These are phyloP conservation scores for Geosmithia putterillii DNA, from an alignment of 2,329 filamentous ascomycete species.

Conservation along the genomic window DNA sequence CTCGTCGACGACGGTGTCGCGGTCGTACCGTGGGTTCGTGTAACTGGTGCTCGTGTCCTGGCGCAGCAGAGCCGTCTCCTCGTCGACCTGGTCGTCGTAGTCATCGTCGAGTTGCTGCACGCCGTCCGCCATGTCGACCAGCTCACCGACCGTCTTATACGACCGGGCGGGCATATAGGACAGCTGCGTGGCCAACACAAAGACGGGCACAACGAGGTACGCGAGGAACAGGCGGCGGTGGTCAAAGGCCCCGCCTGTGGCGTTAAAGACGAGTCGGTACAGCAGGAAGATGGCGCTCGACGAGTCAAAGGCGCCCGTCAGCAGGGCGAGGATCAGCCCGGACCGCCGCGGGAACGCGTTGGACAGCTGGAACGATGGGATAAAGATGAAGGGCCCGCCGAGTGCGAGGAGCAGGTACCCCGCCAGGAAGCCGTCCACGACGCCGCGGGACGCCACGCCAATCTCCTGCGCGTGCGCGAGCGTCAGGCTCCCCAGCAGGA, in stretches of 20 bases:
- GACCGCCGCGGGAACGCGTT: conserved; percentile 71
- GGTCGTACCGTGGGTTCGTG: conserved; percentile 42
- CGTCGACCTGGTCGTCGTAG: conserved; percentile 44
- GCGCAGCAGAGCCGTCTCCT: conserved; percentile 37
- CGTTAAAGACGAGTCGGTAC: conserved; percentile 60
- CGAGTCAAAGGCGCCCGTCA: conserved; percentile 75
- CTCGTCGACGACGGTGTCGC: conserved; percentile 53
- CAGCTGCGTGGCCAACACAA: conserved; percentile 56
- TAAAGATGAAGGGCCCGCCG: conserved; percentile 71
- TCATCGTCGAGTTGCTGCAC: conserved; percentile 17
- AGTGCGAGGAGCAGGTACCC: conserved; percentile 68
- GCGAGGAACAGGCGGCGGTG: conserved; percentile 57
- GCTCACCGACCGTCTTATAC: conserved; percentile 77
- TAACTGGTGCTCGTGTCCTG: conserved; percentile 40
- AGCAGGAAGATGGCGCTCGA: conserved; percentile 68
- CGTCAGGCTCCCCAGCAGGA: conserved; percentile 57
- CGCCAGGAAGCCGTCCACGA: conserved; percentile 58
- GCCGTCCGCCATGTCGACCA: conserved; percentile 60
- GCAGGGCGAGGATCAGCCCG: conserved; percentile 65
- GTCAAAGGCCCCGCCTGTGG: conserved; percentile 40
- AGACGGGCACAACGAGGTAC: conserved; percentile 58
- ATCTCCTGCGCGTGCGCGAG: conserved; percentile 51
- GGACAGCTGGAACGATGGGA: conserved; percentile 72
- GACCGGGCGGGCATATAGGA: conserved; percentile 62
- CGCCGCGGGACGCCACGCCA: conserved; percentile 37